Conservation (phyloP, 163 green algal genomes). For the Chlorella variabilis region DNA sequence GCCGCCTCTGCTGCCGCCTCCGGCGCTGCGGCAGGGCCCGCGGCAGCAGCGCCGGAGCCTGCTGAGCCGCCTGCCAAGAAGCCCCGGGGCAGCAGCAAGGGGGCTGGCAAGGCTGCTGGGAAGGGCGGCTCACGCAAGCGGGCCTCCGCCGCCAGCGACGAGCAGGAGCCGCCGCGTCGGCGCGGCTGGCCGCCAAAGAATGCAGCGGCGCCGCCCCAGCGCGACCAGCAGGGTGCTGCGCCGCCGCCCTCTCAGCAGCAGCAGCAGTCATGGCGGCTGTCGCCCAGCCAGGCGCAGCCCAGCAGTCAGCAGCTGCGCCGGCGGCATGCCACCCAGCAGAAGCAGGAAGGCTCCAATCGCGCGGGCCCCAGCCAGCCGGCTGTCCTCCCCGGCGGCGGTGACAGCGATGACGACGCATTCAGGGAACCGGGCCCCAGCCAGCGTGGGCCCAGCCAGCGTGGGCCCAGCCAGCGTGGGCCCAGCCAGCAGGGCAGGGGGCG, state of each 20-base stretch:
- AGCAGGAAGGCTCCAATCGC: background rate
- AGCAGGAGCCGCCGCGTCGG: background rate
- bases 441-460: too few relatives aligned
- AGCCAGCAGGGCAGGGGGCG: too few relatives aligned
- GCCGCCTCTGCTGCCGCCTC: too few relatives aligned
- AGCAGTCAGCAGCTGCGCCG: background rate
- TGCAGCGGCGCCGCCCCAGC: background rate
- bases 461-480: too few relatives aligned
- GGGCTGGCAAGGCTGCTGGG: background rate
- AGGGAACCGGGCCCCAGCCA: background rate
- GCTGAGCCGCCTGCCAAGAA: background rate
- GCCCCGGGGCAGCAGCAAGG: background rate
- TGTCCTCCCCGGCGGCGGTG: background rate
- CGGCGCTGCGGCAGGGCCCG: background rate
- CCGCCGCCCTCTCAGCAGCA: background rate
- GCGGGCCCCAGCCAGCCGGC: background rate
- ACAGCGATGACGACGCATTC: slow-evolving; percentile 4
- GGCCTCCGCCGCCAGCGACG: background rate
- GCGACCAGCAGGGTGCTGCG: background rate
- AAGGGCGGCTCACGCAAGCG: background rate
- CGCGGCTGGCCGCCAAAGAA: background rate
- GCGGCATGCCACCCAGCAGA: background rate
- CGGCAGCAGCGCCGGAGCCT: background rate
- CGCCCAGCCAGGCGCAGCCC: too few relatives aligned
- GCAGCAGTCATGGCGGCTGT: too few relatives aligned